Percentiles rank a stretch among this genome's conserved stretches.
These are phyloP conservation scores for Xylaria sp. DNA, from an alignment of 2,329 filamentous ascomycete genomes.

Conservation along the genomic window DNA sequence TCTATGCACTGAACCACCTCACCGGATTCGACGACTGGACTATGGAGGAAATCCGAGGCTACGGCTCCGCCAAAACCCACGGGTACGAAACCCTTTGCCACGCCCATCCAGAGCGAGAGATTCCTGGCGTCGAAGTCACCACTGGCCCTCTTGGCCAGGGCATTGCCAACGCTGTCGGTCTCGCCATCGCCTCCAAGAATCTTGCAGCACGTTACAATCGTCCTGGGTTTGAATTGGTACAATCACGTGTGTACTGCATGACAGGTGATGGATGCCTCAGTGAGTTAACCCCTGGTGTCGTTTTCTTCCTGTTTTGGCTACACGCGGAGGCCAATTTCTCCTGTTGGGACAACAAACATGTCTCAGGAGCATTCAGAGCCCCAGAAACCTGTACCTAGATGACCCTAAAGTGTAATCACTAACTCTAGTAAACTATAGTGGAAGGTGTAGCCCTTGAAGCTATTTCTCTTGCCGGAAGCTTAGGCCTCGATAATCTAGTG, in stretches of 20 bases:
- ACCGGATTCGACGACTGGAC: not conserved
- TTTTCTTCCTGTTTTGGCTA: too few species aligned
- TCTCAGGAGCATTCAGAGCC: too few species aligned
- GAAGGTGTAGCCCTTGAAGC: constrained; percentile 67
- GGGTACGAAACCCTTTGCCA: constrained; percentile 58
- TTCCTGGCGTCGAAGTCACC: constrained; percentile 35
- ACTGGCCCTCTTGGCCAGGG: not conserved
- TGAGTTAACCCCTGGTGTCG: too few species aligned
- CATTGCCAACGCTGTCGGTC: constrained; percentile 12
- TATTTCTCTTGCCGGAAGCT: constrained; percentile 57
- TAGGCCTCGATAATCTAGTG: constrained; percentile 1
- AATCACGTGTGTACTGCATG: constrained; percentile 64
- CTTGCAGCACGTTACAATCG: constrained; percentile 62
- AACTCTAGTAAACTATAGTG: too few species aligned
- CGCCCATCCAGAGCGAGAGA: constrained; percentile 66
- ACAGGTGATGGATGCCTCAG: constrained; percentile 63
- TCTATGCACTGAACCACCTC: not conserved
- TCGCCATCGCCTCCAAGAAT: constrained; percentile 59
- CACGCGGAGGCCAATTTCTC: too few species aligned
- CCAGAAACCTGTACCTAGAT: too few species aligned
- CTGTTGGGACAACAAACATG: too few species aligned
- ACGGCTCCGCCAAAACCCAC: not conserved
- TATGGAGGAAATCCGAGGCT: constrained; percentile 1
- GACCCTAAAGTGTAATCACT: too few species aligned
- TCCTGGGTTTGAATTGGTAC: constrained; percentile 59